These are phyloP conservation scores for Wickerhamomyces bovis DNA, from an alignment of 805 yeast species.

Conservation along the genomic window DNA sequence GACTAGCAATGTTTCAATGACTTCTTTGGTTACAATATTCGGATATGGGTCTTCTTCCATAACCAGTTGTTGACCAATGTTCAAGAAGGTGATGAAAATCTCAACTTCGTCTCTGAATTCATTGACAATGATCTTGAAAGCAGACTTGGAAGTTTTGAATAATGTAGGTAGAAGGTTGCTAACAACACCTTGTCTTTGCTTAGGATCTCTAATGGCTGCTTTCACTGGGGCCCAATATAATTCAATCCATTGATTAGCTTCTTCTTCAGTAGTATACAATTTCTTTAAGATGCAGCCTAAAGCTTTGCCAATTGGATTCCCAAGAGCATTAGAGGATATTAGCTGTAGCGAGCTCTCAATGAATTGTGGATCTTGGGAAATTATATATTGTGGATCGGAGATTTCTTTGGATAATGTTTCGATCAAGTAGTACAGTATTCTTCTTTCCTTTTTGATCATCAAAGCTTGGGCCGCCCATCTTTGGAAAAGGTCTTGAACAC, in stretches of 20 bases:
- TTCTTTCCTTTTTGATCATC: conserved; percentile 40
- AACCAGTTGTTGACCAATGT: conserved; percentile 57
- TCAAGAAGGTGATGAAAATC: conserved; percentile 47
- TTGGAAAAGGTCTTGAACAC: conserved; percentile 23
- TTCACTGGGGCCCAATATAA: conserved; percentile 20
- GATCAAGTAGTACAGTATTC: conserved; percentile 55
- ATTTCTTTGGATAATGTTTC: conserved; percentile 50
- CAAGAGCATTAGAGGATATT: conserved; percentile 54
- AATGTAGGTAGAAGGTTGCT: conserved; percentile 58
- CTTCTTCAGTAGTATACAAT: conserved; percentile 26
- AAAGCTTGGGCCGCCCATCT: conserved; percentile 44
- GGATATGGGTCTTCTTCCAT: conserved; percentile 47
- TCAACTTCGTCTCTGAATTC: conserved; percentile 27
- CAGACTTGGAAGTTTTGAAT: conserved; percentile 44
- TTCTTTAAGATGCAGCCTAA: conserved; percentile 35
- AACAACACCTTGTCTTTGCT: conserved; percentile 38
- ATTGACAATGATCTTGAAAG: conserved; percentile 35
- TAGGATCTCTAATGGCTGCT: conserved; percentile 7
- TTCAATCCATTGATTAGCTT: conserved; percentile 18
- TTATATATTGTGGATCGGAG: conserved; percentile 32
- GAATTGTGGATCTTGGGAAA: conserved; percentile 40
- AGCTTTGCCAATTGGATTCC: conserved; percentile 62
- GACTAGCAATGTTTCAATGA: conserved; percentile 36
- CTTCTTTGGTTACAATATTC: conserved; percentile 28
- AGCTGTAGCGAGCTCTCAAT: conserved; percentile 39